Evolutionary conservation across 345 rosid genomes (phyloP), one percentile per base, ranked within the genome.

Genomic region (Xanthoceras sorbifolium): DNA sequence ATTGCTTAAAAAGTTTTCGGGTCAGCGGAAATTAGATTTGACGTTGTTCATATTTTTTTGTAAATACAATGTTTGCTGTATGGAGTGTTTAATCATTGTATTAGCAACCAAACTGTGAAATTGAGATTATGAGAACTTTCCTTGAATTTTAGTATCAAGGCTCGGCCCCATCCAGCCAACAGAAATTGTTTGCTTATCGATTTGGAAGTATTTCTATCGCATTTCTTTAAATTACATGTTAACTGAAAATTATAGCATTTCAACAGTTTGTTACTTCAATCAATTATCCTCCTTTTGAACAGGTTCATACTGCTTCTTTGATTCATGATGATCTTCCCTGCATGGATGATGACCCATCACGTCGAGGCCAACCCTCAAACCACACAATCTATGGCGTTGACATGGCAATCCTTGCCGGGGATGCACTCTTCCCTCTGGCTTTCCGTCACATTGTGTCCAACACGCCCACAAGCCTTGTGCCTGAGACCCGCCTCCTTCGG

Each of bases 331-430:
- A 96, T 74, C 97, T 96, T 65, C 99, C 99, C 20, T 93, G 89
- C 88, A 93, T 96, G 98, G 98, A 96, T 55, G 91, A 96, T 68
- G 98, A 87, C 75, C 86, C 91, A 40, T 84, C 88, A 1, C 93
- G 99, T 18, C 77, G 99, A 78, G 98, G 98, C 70, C 89, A 88
- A 76, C 98, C 98, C 22, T 92, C 99, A 14, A 96, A 93, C 87
- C 99, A 93, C 82, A 87, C 79, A 12, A 76, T 86, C 8, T 92
- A 83, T 75, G 97, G 97, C 5, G 85, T 83, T 28, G 97, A 86
- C 88, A 92, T 90, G 82, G 99, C 98, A 28, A 87, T 96, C 83
- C 97, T 96, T 61, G 97, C 99, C 3, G 97, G 99, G 22, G 99
- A 96, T 82, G 97, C 97, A 0, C 94, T 96, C 71, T 96, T 96